Evolutionary conservation across 345 rosid species (phyloP), one percentile per base, ranked within the genome.

Genomic region (Microthlaspi erraticum): DNA sequence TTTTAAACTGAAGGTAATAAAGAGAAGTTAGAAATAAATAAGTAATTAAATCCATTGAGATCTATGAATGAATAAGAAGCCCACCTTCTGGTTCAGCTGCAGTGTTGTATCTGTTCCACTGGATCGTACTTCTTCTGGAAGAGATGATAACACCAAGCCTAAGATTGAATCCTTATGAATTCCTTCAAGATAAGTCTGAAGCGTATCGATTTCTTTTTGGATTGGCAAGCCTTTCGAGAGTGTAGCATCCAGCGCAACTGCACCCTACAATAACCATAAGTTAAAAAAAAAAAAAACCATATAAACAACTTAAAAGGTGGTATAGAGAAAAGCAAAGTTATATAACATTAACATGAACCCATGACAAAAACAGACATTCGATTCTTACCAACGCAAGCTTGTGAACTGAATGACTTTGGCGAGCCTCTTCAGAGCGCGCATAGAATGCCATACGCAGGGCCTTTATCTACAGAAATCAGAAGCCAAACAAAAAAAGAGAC

Each of bases 401-500:
- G 83, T 91, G 96, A 83, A 85, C 88, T 70, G 92, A 91, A 83
- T 91, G 90, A 78, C 85, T 89, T 78, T 85, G 87, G 38, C 90
- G 92, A 57, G 96, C 90, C 80, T 89, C 98, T 82, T 91, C 96
- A 59, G 96, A 91, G 67, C 92, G 87, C 1, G 96, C 99, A 78
- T 85, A 91, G 81, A 94, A 94, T 68, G 99, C 97, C 96, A 89
- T 84, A 78, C 90, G 82, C 74, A 94, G 75, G 33, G 96, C 95
- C 67, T 88, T 83, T 80, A 94, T 88, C 98, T 94, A 67, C 71
- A 72, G 57, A 80, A 59, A 67, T 20, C 42, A 50, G 0, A 50
- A 32, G 33, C 32, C 61, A 48, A 29, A 36, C 61, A 48, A 29
- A 36, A 38, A 41, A 55, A 65, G 43, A 58, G 37, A 39, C 33